phyloP scores from a whole-genome alignment of 2,329 filamentous ascomycete genomes.

The Passalora sequoiae region DNA sequence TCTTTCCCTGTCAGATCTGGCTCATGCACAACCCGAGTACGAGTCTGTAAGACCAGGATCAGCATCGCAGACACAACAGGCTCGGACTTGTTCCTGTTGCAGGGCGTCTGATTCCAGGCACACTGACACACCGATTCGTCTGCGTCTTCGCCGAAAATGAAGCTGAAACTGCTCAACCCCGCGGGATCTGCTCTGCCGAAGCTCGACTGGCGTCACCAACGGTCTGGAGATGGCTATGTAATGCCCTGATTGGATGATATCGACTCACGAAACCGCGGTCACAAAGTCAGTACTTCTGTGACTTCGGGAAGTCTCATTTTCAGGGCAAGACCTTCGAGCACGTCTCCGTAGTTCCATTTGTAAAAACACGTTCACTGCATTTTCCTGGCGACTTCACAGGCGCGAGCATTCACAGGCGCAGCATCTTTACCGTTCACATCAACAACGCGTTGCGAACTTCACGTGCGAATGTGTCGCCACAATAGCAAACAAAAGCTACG shows the following conservation, averaged over 20 bases:
- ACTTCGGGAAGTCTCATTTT: background rate
- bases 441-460: background rate
- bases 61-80: background rate
- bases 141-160: background rate
- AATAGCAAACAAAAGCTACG: background rate
- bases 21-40: background rate
- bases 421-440: slow-evolving; percentile 1
- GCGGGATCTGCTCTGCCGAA: background rate
- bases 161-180: slow-evolving; percentile 4
- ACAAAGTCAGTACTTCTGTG: background rate
- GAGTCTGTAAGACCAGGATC: background rate
- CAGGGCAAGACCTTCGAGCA: background rate
- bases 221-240: background rate
- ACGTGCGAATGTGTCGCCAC: background rate
- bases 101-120: slow-evolving; percentile 1
- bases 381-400: too few relatives aligned
- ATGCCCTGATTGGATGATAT: slow-evolving; percentile 1
- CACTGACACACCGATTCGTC: background rate
- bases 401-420: background rate
- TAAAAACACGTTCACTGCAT: too few relatives aligned
- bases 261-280: background rate
- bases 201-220: slow-evolving; percentile 6
- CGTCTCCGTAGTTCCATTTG: too few relatives aligned
- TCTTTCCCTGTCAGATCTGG: too few relatives aligned
- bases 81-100: background rate